Base-by-base conservation (phyloP, 1,139 yeast genomes). In the Magnusiomyces ingens region DNA sequence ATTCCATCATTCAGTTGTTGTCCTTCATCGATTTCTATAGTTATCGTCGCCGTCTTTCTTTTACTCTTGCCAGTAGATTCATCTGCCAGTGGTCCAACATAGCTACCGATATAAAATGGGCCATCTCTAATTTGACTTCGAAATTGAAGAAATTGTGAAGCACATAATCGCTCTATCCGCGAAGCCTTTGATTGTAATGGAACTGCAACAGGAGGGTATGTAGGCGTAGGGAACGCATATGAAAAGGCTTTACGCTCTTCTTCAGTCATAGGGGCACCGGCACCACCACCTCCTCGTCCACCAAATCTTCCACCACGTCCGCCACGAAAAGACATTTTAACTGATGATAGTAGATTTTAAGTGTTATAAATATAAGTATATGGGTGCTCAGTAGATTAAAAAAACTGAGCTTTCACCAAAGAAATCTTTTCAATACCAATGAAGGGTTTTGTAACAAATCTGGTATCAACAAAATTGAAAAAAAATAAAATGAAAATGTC, bases 101-200 rank as follows among this genome's bases (percentile, higher is more conserved):
- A 8, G 49, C 80, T 71, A 0, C 95, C 95, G 0, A 94, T 81
- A 64, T 75, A 85, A 58, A 90, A 84, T 0, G 95, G 87, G 0
- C 96, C 91, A 57, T 85, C 88, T 49, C 77, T 75, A 65, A 89
- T 75, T 22, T 80, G 70, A 32, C 75, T 76, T 45, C 78, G 69
- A 58, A 86, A 77, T 55, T 81, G 77, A 37, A 84, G 76, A 55
- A 82, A 79, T 60, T 84, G 90, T 50, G 80, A 77, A 2, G 91
- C 85, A 10, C 80, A 73, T n/a, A 75, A 71, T 54, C 76, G 74
- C 65, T 90, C 96, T 36, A 65, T 61, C 6, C 72, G 71, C 2
- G 78, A 76, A 29, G 83, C 70, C 3, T 82, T 76, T 1, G 86
- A 85, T 67, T 84, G 85, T 1, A 87, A 79, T 0, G 96, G 96